Percentiles rank a stretch among this genome's conserved stretches.
Evolutionary conservation across 371 early-diverging fungal genomes (phyloP).

Genomic region (Mortierella sp.): DNA sequence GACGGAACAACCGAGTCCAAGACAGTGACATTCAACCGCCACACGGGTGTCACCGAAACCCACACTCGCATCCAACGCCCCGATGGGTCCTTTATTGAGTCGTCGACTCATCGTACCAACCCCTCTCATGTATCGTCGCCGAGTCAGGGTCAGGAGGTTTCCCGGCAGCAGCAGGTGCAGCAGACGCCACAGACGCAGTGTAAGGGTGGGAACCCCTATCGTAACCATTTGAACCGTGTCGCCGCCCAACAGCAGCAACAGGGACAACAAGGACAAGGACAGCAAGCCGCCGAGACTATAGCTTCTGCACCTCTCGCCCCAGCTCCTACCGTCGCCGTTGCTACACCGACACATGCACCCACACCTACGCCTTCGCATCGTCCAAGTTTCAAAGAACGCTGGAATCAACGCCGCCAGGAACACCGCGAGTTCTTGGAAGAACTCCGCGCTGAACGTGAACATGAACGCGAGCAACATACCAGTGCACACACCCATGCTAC

Average conservation of each 20-base stretch:
- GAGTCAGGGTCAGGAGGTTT: no score
- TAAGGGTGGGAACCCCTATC: constrained; percentile 2
- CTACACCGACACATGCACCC: not conserved
- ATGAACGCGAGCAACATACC: not conserved
- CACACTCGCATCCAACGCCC: constrained; percentile 15
- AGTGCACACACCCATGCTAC: not conserved
- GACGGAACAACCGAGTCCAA: constrained; percentile 41
- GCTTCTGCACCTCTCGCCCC: not conserved
- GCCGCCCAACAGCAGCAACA: not conserved
- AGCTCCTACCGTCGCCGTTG: no score
- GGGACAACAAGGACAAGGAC: not conserved
- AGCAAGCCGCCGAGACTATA: not conserved
- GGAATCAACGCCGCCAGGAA: constrained; percentile 27
- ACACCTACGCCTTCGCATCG: not conserved
- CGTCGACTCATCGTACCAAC: not conserved
- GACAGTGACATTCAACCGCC: constrained; percentile 16
- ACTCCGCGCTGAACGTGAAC: constrained; percentile 19
- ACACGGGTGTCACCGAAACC: constrained; percentile 29
- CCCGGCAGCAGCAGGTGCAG: constrained; percentile 12
- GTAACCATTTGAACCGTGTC: not conserved
- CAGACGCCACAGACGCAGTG: not conserved
- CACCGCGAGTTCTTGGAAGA: constrained; percentile 8
- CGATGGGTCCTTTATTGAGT: constrained; percentile 40
- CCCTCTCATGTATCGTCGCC: not conserved
- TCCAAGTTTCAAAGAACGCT: constrained; percentile 27